A percentile compares a stretch with the other conserved stretches of the same genome.
Conservation (phyloP, 2,329 filamentous ascomycete genomes). For the Xylaria sp. region DNA sequence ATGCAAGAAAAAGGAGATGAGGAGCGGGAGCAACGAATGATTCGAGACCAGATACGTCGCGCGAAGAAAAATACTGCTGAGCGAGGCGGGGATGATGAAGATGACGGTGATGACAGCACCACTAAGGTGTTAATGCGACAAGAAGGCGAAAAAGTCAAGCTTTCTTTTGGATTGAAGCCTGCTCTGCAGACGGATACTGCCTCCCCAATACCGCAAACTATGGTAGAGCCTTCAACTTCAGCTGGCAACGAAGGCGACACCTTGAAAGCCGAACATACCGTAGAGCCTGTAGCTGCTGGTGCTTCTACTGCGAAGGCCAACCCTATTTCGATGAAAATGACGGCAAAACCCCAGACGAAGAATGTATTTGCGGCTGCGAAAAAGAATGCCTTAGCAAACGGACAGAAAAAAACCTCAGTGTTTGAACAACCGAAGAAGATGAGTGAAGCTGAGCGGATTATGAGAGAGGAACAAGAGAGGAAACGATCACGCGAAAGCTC, state of each 20-base stretch:
- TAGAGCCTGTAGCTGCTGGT: constrained; percentile 11
- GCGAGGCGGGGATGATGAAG: constrained; percentile 53
- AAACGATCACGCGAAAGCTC: constrained; percentile 67
- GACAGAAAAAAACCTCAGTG: constrained; percentile 69
- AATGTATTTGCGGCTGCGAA: constrained; percentile 76
- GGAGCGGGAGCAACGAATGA: constrained; percentile 83
- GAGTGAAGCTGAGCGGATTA: constrained; percentile 87
- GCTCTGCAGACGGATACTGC: constrained; percentile 38
- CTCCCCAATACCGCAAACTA: constrained; percentile 34
- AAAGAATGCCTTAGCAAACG: constrained; percentile 73
- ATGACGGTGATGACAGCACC: constrained; percentile 51
- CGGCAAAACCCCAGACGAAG: constrained; percentile 73
- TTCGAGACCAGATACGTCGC: constrained; percentile 83
- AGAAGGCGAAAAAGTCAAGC: constrained; percentile 79
- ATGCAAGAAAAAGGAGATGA: constrained; percentile 91
- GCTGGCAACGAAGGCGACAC: constrained; percentile 30
- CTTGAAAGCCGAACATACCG: constrained; percentile 21
- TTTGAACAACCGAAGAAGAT: constrained; percentile 79
- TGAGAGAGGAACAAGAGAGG: constrained; percentile 83
- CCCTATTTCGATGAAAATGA: constrained; percentile 72
- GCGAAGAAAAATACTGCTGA: constrained; percentile 68
- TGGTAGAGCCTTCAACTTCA: constrained; percentile 38
- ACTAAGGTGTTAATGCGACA: constrained; percentile 65
- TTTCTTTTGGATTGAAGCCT: constrained; percentile 69
- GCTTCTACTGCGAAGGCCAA: constrained; percentile 49